Evolutionary conservation across 306 rosid genomes (phyloP).

Genomic region (Acacia confusa): DNA sequence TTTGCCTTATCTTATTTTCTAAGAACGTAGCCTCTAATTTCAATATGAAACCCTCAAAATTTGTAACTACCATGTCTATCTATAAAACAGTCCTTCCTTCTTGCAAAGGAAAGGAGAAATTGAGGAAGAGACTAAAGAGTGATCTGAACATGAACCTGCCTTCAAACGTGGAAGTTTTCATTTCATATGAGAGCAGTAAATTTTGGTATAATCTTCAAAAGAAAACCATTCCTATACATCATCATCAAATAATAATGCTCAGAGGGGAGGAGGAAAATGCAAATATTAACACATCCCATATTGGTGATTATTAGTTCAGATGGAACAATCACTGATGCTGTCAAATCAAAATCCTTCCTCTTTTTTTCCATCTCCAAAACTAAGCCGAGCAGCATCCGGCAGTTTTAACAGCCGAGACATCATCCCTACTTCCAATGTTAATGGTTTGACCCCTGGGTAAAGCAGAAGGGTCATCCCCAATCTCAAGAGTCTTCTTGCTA

Average conservation of each 20-base stretch:
- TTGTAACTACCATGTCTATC: too few species aligned
- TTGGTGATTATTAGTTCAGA: constrained; percentile 20
- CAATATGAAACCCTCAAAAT: too few species aligned
- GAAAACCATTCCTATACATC: constrained; percentile 29
- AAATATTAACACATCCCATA: constrained; percentile 33
- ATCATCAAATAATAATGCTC: constrained; percentile 37
- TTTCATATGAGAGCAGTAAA: constrained; percentile 15
- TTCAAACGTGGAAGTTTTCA: neutral
- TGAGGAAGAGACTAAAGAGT: neutral
- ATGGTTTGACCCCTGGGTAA: constrained; percentile 82
- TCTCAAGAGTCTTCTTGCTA: constrained; percentile 73
- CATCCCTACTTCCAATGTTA: constrained; percentile 66
- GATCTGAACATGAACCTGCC: neutral
- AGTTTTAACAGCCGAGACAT: constrained; percentile 72
- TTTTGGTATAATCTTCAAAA: constrained; percentile 23
- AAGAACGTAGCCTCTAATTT: too few species aligned
- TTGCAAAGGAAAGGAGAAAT: neutral
- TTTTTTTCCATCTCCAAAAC: constrained; percentile 29
- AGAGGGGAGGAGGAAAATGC: neutral
- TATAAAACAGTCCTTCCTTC: neutral
- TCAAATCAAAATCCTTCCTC: constrained; percentile 8
- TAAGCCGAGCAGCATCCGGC: constrained; percentile 77
- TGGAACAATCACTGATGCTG: constrained; percentile 20
- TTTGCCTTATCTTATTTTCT: too few species aligned
- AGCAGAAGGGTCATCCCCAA: constrained; percentile 76